Evolutionary conservation across 768 basidiomycete genomes (phyloP), one percentile per base, ranked within the genome.

Genomic region (Scleroderma bovista): DNA sequence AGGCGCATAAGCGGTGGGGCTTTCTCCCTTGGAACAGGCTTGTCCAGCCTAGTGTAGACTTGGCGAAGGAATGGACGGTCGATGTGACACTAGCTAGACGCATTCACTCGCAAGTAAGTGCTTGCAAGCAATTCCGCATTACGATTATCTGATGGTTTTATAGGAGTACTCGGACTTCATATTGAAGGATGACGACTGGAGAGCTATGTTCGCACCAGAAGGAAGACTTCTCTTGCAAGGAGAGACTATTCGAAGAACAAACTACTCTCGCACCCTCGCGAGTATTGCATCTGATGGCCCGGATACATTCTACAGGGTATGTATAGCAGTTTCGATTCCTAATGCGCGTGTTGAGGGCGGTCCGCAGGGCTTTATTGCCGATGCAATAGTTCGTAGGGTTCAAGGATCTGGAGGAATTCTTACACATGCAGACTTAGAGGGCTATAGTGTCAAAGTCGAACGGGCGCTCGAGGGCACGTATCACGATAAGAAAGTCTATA

Each of bases 1-100:
- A 84, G 62, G 91, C 89, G 0, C 86, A 94, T 66, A 71, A 74
- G 37, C 77, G 83, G 22, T 96, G 93, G 83, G 95, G 93, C 0
- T 77, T 69, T 33, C 59, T 96, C 12, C 75, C 84, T 0, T 98
- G 96, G 96, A 69, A 74, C 37, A 69, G 76, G 26, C 74, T 98
- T 20, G 78, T 98, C 16, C 69, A 80, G 57, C 93, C 94, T 0
- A 84, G 79, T 29, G 78, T 83, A 6, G 66, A 79, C 8, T 72
- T 99, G 3, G 93, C 94, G 8, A 67, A 70, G 22, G 88, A 87
- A 7, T 94, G 90, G 89, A 72, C 72, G 33, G 86, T 96, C 38
- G 83, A 86, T 42, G 71, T 61, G 48, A 94, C 95, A 67, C 74
- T 97, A 13, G 85, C 78, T 15, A 75, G 74, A 47, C 75, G 93